Conservation (phyloP, 805 yeast genomes). For the Candida orba region DNA sequence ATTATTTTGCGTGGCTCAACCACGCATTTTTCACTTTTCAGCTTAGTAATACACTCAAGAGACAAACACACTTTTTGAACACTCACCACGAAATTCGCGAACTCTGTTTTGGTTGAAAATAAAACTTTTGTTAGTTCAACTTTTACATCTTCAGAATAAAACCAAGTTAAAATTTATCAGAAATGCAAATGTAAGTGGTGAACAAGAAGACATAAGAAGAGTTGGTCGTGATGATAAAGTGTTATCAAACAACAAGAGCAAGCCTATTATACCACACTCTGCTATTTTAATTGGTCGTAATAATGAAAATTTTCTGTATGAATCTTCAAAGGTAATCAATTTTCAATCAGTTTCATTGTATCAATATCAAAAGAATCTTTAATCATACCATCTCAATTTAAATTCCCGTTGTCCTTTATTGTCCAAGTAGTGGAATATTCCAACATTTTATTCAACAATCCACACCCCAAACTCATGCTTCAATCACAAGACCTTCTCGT, state of each 20-base stretch:
- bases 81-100: slow-evolving; percentile 1
- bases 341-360: too few species aligned
- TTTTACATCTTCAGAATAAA: not conserved
- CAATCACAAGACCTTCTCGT: not conserved
- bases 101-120: slow-evolving; percentile 3
- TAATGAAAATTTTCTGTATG: too few species aligned
- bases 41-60: slow-evolving; percentile 1
- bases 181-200: slow-evolving; percentile 41
- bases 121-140: slow-evolving; percentile 9
- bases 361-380: too few species aligned
- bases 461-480: too few species aligned
- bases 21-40: not conserved
- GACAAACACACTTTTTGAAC: not conserved
- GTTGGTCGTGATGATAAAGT: not conserved
- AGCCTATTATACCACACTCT: too few species aligned
- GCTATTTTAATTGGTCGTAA: too few species aligned
- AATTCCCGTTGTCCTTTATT: too few species aligned
- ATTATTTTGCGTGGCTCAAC: not conserved
- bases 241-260: too few species aligned
- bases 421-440: too few species aligned
- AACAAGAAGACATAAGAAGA: slow-evolving; percentile 1
- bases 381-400: too few species aligned
- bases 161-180: slow-evolving; percentile 19
- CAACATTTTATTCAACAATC: too few species aligned
- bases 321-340: too few species aligned